Evolutionary conservation across 1,284 basidiomycete species (phyloP), one percentile per base, ranked within the genome.

Genomic region (Microbotryum scabiosae): DNA sequence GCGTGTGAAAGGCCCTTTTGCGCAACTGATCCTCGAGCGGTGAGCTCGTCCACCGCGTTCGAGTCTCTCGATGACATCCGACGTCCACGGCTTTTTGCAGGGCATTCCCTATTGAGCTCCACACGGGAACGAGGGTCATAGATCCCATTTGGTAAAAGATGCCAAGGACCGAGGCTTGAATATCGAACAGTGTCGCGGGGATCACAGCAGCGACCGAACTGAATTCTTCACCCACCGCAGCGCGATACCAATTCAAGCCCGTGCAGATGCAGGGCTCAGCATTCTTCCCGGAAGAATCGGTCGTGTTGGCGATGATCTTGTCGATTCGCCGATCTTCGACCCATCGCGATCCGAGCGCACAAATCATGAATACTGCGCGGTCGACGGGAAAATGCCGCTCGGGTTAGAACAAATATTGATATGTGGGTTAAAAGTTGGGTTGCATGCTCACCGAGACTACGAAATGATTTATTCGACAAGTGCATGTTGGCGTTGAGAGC

Each of bases 1-100:
- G 59, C 4, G 43, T 87, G 88, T 88, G 90, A 74, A 91, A 92
- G 1, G 83, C 85, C 4, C 88, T 81, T 65, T 85, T 87, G 80
- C 84, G 86, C 23, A 87, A 74, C 64, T 90, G 86, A 55, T 84
- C 80, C 59, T 86, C 51, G 78, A 64, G 73, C 60, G 64, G 74
- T 67, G 60, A 62, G 2, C 30, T 1, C 25, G 14, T 57, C 68
- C 68, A 69, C 51, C 77, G 74, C 18, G 75, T 71, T 51, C 77
- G 76, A 23, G 71, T 32, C 36, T 64, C 74, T 26, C 78, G 75
- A 61, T 81, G 79, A 0, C 75, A 76, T 26, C 79, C 79, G n/a
- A 78, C 73, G 53, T 81, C 79, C 26, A 69, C 48, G 1, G 60
- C 62, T 41, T 41, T 41, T 41, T 41, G 36, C 36, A 41, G 36